phyloP scores from a whole-genome alignment of 768 basidiomycete genomes.

The Termitomyces sp. region DNA sequence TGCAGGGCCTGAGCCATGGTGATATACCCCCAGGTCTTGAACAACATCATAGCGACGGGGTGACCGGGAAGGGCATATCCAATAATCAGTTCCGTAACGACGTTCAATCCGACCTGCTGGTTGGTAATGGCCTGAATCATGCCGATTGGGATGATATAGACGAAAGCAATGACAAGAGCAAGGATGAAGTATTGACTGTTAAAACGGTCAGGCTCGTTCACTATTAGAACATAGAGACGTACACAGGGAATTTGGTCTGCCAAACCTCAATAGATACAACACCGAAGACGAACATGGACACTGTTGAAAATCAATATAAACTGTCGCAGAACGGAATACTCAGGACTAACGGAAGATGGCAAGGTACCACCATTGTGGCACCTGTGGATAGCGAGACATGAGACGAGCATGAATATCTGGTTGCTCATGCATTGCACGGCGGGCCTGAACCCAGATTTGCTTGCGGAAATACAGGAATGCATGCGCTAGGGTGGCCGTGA shows the following conservation, averaged over 20 bases:
- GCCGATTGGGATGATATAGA: slow-evolving; percentile 69
- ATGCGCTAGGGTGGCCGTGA: slow-evolving; percentile 72
- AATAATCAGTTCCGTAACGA: slow-evolving; percentile 77
- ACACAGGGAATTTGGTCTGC: slow-evolving; percentile 69
- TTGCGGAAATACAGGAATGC: slow-evolving; percentile 71
- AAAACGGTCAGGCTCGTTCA: background rate
- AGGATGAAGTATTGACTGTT: slow-evolving; percentile 52
- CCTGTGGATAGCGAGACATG: slow-evolving; percentile 69
- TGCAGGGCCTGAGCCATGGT: slow-evolving; percentile 61
- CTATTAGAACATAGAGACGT: slow-evolving; percentile 26
- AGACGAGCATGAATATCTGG: slow-evolving; percentile 82
- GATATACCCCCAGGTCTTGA: slow-evolving; percentile 80
- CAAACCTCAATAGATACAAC: slow-evolving; percentile 67
- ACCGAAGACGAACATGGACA: slow-evolving; percentile 63
- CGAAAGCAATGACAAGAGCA: slow-evolving; percentile 54
- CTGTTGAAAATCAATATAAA: slow-evolving; percentile 18
- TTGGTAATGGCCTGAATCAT: slow-evolving; percentile 74
- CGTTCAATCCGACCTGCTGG: slow-evolving; percentile 68
- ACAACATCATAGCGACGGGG: slow-evolving; percentile 81
- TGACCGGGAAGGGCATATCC: slow-evolving; percentile 76
- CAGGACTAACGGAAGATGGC: slow-evolving; percentile 48
- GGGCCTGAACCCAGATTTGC: slow-evolving; percentile 69
- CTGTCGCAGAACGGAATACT: slow-evolving; percentile 1
- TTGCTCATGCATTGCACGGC: slow-evolving; percentile 69
- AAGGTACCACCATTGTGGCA: slow-evolving; percentile 85